A percentile compares a stretch with the other conserved stretches of the same genome.
These are phyloP conservation scores for Penicillium canescens DNA, from an alignment of 495 filamentous ascomycete genomes.

Conservation along the genomic window DNA sequence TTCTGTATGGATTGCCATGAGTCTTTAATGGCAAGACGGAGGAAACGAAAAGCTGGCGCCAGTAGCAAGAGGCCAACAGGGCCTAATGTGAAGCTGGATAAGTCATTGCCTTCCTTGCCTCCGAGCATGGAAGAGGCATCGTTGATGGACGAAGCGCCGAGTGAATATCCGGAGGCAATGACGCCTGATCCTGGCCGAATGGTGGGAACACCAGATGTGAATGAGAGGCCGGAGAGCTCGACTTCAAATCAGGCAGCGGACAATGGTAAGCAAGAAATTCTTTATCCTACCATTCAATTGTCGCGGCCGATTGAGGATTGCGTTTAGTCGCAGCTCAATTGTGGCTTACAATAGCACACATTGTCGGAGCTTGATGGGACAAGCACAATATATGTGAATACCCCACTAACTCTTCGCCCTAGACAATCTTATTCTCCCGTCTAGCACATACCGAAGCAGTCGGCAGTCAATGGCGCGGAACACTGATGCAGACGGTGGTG, in stretches of 20 bases:
- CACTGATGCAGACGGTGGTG: slow-evolving; percentile 64
- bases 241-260: slow-evolving; percentile 11
- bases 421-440: slow-evolving; percentile 68
- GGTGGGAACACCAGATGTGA: slow-evolving; percentile 22
- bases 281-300: not conserved
- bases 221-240: slow-evolving; percentile 9
- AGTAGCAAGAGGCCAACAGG: slow-evolving; percentile 55
- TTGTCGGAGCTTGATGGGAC: too few relatives aligned
- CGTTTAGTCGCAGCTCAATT: too few relatives aligned
- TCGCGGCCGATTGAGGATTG: not conserved
- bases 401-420: not conserved
- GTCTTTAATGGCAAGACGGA: slow-evolving; percentile 91
- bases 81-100: slow-evolving; percentile 75
- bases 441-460: slow-evolving; percentile 75
- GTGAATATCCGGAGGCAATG: slow-evolving; percentile 59
- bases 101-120: slow-evolving; percentile 89
- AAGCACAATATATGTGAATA: too few relatives aligned
- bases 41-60: slow-evolving; percentile 75
- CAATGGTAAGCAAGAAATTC: slow-evolving; percentile 17
- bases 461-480: slow-evolving; percentile 66
- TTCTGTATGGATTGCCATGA: slow-evolving; percentile 99
- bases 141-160: slow-evolving; percentile 64
- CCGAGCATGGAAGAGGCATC: slow-evolving; percentile 66
- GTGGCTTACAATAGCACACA: too few relatives aligned
- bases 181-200: slow-evolving; percentile 54